Evolutionary conservation across 73 alveolate genomes (phyloP).

Genomic region (Paraurostyla sp.): DNA sequence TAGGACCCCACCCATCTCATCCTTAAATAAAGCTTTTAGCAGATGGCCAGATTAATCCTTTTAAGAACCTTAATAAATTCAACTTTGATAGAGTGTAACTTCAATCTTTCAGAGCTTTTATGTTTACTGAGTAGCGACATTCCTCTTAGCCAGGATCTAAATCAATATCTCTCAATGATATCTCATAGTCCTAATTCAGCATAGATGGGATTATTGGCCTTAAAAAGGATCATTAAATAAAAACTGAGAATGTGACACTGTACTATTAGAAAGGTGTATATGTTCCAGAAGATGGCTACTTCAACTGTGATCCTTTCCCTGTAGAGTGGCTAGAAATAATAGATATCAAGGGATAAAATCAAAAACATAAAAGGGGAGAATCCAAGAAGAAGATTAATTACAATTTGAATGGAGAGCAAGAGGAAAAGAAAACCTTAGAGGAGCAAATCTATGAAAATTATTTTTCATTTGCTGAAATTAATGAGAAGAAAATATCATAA

Average conservation of each 20-base stretch:
- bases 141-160: too few species aligned
- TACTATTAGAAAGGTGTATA: slow-evolving; percentile 42
- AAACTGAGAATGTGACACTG: slow-evolving; percentile 58
- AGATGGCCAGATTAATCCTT: slow-evolving; percentile 4
- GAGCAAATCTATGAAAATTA: slow-evolving; percentile 4
- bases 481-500: background rate
- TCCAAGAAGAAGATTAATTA: background rate
- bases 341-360: slow-evolving; percentile 16
- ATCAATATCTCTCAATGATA: too few species aligned
- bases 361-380: too few species aligned
- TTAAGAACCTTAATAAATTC: slow-evolving; percentile 27
- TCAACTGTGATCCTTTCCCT: slow-evolving; percentile 67
- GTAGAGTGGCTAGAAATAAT: slow-evolving; percentile 72
- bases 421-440: background rate
- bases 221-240: slow-evolving; percentile 59
- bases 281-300: slow-evolving; percentile 63
- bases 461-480: background rate
- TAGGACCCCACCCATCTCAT: too few species aligned
- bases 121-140: slow-evolving; percentile 32
- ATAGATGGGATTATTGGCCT: slow-evolving; percentile 39
- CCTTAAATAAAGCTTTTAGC: too few species aligned
- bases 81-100: slow-evolving; percentile 12
- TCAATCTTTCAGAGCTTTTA: slow-evolving; percentile 28
- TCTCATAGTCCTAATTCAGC: background rate
- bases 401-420: background rate